Percentiles rank a stretch among this genome's conserved stretches.
Conservation (phyloP, 2,329 filamentous ascomycete genomes). For the Emergomyces orientalis region DNA sequence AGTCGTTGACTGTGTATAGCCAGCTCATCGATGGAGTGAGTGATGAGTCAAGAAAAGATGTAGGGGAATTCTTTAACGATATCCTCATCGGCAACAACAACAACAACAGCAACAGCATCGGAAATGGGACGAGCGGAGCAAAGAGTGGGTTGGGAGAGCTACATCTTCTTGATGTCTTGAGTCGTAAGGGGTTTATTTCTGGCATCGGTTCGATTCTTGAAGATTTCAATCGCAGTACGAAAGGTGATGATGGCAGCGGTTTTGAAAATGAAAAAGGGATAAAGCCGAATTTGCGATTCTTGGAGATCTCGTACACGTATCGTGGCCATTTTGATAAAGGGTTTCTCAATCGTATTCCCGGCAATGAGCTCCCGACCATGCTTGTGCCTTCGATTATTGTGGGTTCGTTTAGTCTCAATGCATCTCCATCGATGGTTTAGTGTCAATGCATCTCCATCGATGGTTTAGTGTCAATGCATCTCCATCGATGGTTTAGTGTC, state of each 20-base stretch:
- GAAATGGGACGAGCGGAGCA: background rate
- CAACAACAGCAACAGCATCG: conserved; percentile 19
- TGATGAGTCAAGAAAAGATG: conserved; percentile 31
- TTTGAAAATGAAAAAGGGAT: background rate
- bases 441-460: no score
- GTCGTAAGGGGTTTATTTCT: conserved; percentile 34
- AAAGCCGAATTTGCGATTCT: conserved; percentile 31
- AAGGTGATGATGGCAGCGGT: background rate
- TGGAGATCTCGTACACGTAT: conserved; percentile 42
- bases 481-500: conserved; percentile 30
- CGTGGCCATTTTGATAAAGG: conserved; percentile 36
- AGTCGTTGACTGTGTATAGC: conserved; percentile 38
- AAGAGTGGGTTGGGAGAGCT: conserved; percentile 29
- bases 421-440: conserved; percentile 25
- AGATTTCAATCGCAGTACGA: conserved; percentile 7
- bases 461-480: conserved; percentile 28
- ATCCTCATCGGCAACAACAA: conserved; percentile 3
- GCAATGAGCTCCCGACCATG: conserved; percentile 27
- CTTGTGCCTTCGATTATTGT: conserved; percentile 32
- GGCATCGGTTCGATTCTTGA: conserved; percentile 20
- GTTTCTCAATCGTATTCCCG: conserved; percentile 34
- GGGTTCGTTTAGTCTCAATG: conserved; percentile 28
- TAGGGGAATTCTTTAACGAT: conserved; percentile 31
- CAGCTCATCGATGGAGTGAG: conserved; percentile 40
- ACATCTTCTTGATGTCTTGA: conserved; percentile 43